A percentile compares a stretch with the other conserved stretches of the same genome.
Evolutionary conservation across 2,329 filamentous ascomycete genomes (phyloP).

Genomic region (Uncinocarpus reesii): DNA sequence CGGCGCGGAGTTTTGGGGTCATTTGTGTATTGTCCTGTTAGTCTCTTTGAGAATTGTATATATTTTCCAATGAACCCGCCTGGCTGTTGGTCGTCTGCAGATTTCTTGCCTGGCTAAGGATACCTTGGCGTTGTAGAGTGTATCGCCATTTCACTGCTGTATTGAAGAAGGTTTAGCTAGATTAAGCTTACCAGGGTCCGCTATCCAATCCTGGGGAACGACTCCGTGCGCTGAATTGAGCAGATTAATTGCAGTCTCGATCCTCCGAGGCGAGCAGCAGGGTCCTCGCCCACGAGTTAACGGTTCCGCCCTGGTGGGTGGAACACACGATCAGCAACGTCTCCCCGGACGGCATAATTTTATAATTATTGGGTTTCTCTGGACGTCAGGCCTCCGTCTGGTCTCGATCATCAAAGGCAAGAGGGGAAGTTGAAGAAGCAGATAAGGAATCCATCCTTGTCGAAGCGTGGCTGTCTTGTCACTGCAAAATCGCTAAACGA

Average conservation of each 20-base stretch:
- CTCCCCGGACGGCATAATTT: no score
- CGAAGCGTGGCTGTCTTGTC: no score
- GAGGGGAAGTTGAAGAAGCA: not conserved
- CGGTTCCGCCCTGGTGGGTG: no score
- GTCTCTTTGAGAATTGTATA: not conserved
- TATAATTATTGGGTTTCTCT: no score
- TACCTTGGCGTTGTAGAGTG: not conserved
- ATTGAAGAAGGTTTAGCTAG: not conserved
- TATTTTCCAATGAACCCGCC: not conserved
- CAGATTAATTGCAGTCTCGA: slow-evolving; percentile 5
- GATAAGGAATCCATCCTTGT: no score
- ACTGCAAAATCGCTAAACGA: not conserved
- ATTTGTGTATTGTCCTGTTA: not conserved
- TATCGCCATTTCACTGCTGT: not conserved
- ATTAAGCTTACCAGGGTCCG: slow-evolving; percentile 3
- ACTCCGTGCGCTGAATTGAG: slow-evolving; percentile 11
- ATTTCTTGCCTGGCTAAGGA: not conserved
- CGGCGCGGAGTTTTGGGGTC: not conserved
- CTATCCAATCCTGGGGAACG: not conserved
- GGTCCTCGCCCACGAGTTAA: no score
- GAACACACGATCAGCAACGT: no score
- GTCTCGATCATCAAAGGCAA: no score
- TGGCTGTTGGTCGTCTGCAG: not conserved
- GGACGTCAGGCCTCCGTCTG: no score
- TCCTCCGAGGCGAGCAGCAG: no score